phyloP scores from a whole-genome alignment of 305 asterid species.

The Fraxinus sp. region DNA sequence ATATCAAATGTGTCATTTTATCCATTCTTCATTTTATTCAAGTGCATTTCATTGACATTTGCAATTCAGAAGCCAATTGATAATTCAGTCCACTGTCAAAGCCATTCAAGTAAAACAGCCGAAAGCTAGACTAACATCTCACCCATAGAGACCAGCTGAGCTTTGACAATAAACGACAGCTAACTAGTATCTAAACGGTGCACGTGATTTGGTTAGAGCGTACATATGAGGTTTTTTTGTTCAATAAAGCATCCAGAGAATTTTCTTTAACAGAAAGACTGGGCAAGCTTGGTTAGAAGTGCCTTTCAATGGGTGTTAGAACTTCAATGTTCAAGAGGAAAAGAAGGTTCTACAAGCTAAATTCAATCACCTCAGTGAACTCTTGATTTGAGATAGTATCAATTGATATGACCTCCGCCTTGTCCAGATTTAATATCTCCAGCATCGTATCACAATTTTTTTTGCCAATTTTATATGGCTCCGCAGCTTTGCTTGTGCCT shows the following conservation, averaged over 20 bases:
- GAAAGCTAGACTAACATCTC: slow-evolving; percentile 7
- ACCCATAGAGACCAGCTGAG: slow-evolving; percentile 5
- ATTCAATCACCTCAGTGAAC: slow-evolving; percentile 81
- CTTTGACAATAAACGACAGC: not conserved
- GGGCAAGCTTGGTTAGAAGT: slow-evolving; percentile 8
- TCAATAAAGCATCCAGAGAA: not conserved
- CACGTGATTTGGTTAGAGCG: not conserved
- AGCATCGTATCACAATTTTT: slow-evolving; percentile 71
- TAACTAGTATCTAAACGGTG: not conserved
- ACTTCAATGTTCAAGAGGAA: slow-evolving; percentile 5
- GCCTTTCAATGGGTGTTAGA: not conserved
- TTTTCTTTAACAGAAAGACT: not conserved
- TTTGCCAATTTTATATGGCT: slow-evolving; percentile 91
- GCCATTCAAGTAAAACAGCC: slow-evolving; percentile 14
- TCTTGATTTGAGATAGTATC: slow-evolving; percentile 96
- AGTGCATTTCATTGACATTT: slow-evolving; percentile 11
- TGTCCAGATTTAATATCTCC: slow-evolving; percentile 89
- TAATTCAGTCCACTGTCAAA: slow-evolving; percentile 6
- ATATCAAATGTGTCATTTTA: not conserved
- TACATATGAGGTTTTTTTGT: not conserved
- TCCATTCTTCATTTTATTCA: not conserved
- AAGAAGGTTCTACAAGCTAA: slow-evolving; percentile 11
- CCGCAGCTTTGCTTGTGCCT: slow-evolving; percentile 86
- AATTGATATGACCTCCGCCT: slow-evolving; percentile 82
- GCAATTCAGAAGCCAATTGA: not conserved